Base-by-base conservation (phyloP, 2,329 filamentous ascomycete species). In the Venturia oleaginea region DNA sequence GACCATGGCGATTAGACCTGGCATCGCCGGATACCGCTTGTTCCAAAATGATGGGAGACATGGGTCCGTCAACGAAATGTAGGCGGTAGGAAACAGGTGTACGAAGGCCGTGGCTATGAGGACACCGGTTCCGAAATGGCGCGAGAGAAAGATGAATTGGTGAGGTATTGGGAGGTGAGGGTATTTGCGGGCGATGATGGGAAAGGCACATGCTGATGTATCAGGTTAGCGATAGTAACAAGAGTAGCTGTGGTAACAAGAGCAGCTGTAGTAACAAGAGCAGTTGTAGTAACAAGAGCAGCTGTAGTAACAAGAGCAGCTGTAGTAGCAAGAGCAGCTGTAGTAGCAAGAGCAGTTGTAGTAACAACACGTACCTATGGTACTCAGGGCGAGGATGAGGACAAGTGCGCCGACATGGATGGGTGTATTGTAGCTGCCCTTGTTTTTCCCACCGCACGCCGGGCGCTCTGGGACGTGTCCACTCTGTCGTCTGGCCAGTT, bases 21-120 rank as follows among this genome's bases (percentile, higher is more conserved):
- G 86, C 73, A 95, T 87, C 6, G 90, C 90, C 59, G 82, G 84
- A 73, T 94, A 96, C n/a, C 84, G 83, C 67, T 88, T 72, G 73
- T 84, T 93, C 83, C 92, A 96, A 72, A 92, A 88, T 65, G 83
- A 79, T 10, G 91, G 90, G 0, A 96, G 84, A 75, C 85, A 87
- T 73, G 83, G 81, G 69, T 86, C 81, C 11, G 83, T 85, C 38
- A 86, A 74, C 17, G 81, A 86, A 24, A 79, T 76, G 68, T 86
- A 87, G 27, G 84, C 84, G 1, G 84, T 86, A 13, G 84, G 84
- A 5, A 87, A 78, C n/a, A 87, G 76, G 71, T 84, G 82, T 3
- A 84, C 81, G 67, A 84, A 84, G 22, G 81, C 82, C 17, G 82
- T 84, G 13, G 82, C 82, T 61, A 84, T 82, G 43, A 84, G 72